Evolutionary conservation across 2,329 filamentous ascomycete species (phyloP).

Genomic region (Blastomyces silverae): DNA sequence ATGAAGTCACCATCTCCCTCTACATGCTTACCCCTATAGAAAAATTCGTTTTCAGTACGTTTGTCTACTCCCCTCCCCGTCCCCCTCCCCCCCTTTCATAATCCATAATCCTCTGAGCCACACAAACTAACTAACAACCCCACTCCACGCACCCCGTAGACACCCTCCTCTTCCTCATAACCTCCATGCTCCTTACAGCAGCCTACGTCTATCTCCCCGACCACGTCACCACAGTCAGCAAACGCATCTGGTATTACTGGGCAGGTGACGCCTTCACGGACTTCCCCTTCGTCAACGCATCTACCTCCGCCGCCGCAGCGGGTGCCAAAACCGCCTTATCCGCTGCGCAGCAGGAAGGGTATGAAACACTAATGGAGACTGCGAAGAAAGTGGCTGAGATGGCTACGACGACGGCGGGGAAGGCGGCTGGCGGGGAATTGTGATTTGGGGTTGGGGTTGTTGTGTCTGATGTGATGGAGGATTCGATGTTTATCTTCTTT

Average conservation of each 20-base stretch:
- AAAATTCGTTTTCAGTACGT: slow-evolving; percentile 93
- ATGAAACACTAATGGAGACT: slow-evolving; percentile 45
- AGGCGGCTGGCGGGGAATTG: slow-evolving; percentile 25
- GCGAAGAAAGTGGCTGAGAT: slow-evolving; percentile 42
- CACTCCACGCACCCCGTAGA: slow-evolving; percentile 47
- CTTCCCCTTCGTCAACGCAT: slow-evolving; percentile 10
- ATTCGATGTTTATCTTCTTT: neutral
- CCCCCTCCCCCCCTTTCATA: neutral
- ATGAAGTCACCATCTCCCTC: slow-evolving; percentile 91
- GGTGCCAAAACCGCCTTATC: slow-evolving; percentile 22
- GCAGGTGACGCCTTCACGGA: slow-evolving; percentile 58
- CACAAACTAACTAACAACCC: neutral
- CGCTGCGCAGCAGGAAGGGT: slow-evolving; percentile 30
- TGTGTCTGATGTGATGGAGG: neutral
- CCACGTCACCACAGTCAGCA: slow-evolving; percentile 73
- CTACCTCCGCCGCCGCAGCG: slow-evolving; percentile 16
- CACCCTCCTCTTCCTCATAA: slow-evolving; percentile 82
- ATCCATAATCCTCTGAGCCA: neutral
- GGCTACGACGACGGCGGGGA: slow-evolving; percentile 24
- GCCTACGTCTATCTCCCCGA: slow-evolving; percentile 88
- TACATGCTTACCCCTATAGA: slow-evolving; percentile 97
- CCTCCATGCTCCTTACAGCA: slow-evolving; percentile 78
- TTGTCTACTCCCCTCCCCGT: slow-evolving; percentile 21
- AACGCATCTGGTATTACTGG: slow-evolving; percentile 91
- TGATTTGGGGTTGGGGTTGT: slow-evolving; percentile 28